Evolutionary conservation across 2,329 filamentous ascomycete species (phyloP).

Genomic region (Huntiella abstrusa): DNA sequence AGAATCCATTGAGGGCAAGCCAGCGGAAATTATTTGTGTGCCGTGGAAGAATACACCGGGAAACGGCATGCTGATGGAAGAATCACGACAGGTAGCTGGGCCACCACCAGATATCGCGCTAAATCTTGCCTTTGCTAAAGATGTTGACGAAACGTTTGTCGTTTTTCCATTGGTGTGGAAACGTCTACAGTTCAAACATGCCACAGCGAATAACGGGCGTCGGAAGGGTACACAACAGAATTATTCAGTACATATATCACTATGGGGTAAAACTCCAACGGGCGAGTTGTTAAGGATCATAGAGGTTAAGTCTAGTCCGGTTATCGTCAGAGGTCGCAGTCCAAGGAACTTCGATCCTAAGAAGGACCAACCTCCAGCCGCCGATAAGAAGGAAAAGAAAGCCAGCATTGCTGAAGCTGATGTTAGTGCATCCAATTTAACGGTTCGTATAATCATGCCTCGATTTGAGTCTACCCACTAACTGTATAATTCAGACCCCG

Average conservation of each 20-base stretch:
- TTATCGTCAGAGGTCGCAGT: slow-evolving; percentile 83
- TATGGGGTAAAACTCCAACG: slow-evolving; percentile 53
- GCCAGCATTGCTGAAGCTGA: neutral
- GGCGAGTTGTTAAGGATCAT: slow-evolving; percentile 56
- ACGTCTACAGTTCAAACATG: slow-evolving; percentile 83
- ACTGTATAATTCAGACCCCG: no score
- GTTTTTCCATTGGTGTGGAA: slow-evolving; percentile 84
- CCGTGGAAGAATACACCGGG: slow-evolving; percentile 69
- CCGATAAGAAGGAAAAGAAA: slow-evolving; percentile 30
- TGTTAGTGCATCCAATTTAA: no score
- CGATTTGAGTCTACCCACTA: no score
- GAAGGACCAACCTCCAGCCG: slow-evolving; percentile 62
- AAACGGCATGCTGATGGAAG: slow-evolving; percentile 22
- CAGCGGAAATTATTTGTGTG: slow-evolving; percentile 87
- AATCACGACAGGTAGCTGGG: slow-evolving; percentile 26
- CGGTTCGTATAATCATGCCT: no score
- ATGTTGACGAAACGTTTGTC: slow-evolving; percentile 59
- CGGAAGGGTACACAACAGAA: slow-evolving; percentile 90
- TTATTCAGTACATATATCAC: slow-evolving; percentile 72
- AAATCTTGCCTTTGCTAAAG: slow-evolving; percentile 40
- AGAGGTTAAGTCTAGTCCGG: slow-evolving; percentile 77
- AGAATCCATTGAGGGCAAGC: slow-evolving; percentile 81
- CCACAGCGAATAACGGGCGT: slow-evolving; percentile 87
- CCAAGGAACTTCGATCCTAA: slow-evolving; percentile 86
- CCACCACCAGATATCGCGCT: slow-evolving; percentile 36